Percentiles rank a stretch among this genome's conserved stretches.
These are phyloP conservation scores for Onygenales sp. DNA, from an alignment of 2,329 filamentous ascomycete species.

Conservation along the genomic window DNA sequence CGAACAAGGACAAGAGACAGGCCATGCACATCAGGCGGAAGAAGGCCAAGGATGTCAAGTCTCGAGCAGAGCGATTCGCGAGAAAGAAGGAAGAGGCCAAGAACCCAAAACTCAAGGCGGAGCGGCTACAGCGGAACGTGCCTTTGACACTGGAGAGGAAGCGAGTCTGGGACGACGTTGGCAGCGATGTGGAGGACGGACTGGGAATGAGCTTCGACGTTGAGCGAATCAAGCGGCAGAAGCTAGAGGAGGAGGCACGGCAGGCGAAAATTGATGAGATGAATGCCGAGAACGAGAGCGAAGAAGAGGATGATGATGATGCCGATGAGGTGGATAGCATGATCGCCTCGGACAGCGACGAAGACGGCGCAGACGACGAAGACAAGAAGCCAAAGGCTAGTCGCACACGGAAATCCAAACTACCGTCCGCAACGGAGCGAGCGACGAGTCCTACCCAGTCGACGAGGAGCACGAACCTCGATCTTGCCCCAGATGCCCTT, in stretches of 20 bases:
- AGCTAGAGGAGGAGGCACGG: slow-evolving; percentile 32
- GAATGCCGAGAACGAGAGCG: slow-evolving; percentile 25
- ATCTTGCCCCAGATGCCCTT: slow-evolving; percentile 51
- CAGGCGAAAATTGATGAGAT: not conserved
- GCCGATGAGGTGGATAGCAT: slow-evolving; percentile 64
- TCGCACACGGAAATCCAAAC: slow-evolving; percentile 25
- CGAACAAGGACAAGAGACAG: slow-evolving; percentile 73
- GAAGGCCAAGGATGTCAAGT: slow-evolving; percentile 61
- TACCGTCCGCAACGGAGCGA: slow-evolving; percentile 35
- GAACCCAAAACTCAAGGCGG: slow-evolving; percentile 64
- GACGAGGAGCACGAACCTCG: slow-evolving; percentile 49
- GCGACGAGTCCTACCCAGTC: slow-evolving; percentile 47
- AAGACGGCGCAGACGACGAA: slow-evolving; percentile 35
- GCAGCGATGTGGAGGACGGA: slow-evolving; percentile 38
- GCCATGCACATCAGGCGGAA: slow-evolving; percentile 73
- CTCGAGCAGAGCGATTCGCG: slow-evolving; percentile 65
- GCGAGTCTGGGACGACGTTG: slow-evolving; percentile 77
- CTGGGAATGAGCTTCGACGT: slow-evolving; percentile 40
- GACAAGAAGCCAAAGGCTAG: slow-evolving; percentile 14
- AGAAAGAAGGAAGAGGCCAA: slow-evolving; percentile 78
- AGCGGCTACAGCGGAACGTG: slow-evolving; percentile 67
- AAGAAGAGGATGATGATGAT: slow-evolving; percentile 35
- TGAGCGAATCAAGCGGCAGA: slow-evolving; percentile 39
- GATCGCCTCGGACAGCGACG: slow-evolving; percentile 52
- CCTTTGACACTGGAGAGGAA: slow-evolving; percentile 77